Conservation (phyloP, 352 stramenopile genomes). For the Globisporangium heterothallicum region DNA sequence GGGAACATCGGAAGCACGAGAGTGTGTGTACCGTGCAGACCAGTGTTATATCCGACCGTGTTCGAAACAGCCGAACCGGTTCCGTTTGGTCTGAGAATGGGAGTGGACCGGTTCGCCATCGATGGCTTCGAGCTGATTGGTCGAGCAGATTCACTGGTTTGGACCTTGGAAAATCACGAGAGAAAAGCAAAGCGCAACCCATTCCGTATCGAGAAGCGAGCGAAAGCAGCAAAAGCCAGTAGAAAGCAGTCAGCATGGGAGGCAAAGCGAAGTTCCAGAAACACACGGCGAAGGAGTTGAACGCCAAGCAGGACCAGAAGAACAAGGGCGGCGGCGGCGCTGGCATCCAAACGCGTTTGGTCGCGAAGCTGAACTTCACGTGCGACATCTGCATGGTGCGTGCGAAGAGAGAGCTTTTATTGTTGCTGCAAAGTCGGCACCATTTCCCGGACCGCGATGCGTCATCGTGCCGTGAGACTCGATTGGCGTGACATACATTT, state of each 20-base stretch:
- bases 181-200: background rate
- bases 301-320: slow-evolving; percentile 36
- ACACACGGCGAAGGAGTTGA: slow-evolving; percentile 64
- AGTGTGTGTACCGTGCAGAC: background rate
- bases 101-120: background rate
- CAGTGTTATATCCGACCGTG: background rate
- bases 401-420: too few relatives aligned
- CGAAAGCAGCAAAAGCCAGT: slow-evolving; percentile 6
- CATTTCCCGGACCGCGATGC: too few relatives aligned
- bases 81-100: background rate
- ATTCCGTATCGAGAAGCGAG: background rate
- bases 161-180: background rate
- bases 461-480: too few relatives aligned
- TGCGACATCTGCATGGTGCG: slow-evolving; percentile 65
- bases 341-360: slow-evolving; percentile 27
- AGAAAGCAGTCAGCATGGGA: slow-evolving; percentile 28
- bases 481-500: too few relatives aligned
- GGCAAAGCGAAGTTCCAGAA: slow-evolving; percentile 79
- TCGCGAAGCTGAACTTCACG: slow-evolving; percentile 62
- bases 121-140: slow-evolving; percentile 2
- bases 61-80: background rate
- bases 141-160: slow-evolving; percentile 1
- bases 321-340: slow-evolving; percentile 56
- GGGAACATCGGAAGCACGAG: background rate
- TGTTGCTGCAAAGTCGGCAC: too few relatives aligned